Base-by-base conservation (phyloP, 2,329 filamentous ascomycete species). In the Trichophyton equinum region DNA sequence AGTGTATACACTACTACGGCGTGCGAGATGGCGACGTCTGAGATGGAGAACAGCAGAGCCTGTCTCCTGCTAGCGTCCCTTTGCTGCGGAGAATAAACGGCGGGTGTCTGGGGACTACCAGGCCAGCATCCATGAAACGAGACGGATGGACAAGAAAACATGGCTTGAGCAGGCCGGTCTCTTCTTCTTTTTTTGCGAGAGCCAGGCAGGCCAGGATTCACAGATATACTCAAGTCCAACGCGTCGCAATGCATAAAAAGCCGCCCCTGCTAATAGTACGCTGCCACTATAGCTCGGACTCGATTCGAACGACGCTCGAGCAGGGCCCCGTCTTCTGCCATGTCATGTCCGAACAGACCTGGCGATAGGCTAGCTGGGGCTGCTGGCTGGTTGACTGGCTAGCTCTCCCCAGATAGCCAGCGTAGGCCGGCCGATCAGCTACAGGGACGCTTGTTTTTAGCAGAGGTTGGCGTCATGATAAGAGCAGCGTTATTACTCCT, bases 241-340 rank as follows among this genome's bases (percentile, higher is more conserved):
- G 27, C 49, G 15, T 55, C 49, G 49, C 49, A 55, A 55, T 38
- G 51, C 51, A 55, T 55, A 55, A 55, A 55, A n/a, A 22, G 11
- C 51, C 51, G 51, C 51, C 51, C 51, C 51, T 55, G 51, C n/a
- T n/a, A 36, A 55, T 55, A 55, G 30, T 36, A n/a, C 30, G n/a
- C 27, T 33, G 51, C 5, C 22, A 36, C 51, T 55, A 36, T 55
- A 18, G 9, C 22, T 27, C 20, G n/a, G 27, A 38, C 33, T 38
- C 33, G 33, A 38, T 38, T 38, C 33, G 6, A 38, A 13, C 33
- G 13, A 38, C 33, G 33, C 33, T 38, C 33, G 33, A 38, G 33
- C 33, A 38, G 33, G 33, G 18, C 18, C 18, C 33, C 33, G 33
- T 38, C 33, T 36, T 7, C 33, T 38, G 33, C 33, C 33, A 38